These are phyloP conservation scores for Termitomyces sp. DNA, from an alignment of 768 basidiomycete species.

Conservation along the genomic window DNA sequence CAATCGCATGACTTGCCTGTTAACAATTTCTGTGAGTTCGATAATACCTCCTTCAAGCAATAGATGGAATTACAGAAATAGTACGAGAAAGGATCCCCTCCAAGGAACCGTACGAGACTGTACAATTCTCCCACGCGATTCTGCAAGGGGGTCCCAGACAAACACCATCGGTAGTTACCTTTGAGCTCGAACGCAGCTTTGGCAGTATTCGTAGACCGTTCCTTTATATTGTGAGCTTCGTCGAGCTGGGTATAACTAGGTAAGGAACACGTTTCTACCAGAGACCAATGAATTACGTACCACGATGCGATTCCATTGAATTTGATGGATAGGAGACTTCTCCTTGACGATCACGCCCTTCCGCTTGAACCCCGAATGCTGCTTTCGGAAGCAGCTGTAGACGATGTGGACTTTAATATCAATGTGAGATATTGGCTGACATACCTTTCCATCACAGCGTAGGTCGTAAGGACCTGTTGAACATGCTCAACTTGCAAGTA, in stretches of 20 bases:
- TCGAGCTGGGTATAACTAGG: conserved; percentile 52
- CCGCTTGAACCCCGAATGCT: conserved; percentile 87
- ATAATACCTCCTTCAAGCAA: neutral
- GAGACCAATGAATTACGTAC: conserved; percentile 32
- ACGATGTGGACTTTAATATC: neutral
- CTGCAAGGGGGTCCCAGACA: conserved; percentile 94
- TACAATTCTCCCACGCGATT: conserved; percentile 99
- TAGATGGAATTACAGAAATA: conserved; percentile 69
- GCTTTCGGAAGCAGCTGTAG: conserved; percentile 80
- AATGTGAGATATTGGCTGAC: neutral
- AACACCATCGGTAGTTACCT: conserved; percentile 84
- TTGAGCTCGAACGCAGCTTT: conserved; percentile 93
- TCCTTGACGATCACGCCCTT: conserved; percentile 83
- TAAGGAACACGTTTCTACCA: neutral
- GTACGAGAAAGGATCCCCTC: conserved; percentile 88
- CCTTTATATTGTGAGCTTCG: conserved; percentile 98
- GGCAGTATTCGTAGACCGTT: conserved; percentile 89
- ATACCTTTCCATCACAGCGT: conserved; percentile 76
- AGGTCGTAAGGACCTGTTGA: conserved; percentile 72
- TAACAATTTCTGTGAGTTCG: neutral
- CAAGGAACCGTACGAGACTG: conserved; percentile 87
- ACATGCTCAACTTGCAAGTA: neutral
- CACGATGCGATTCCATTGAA: conserved; percentile 81
- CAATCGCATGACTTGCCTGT: conserved; percentile 87
- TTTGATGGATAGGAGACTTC: conserved; percentile 75